A percentile compares a stretch with the other conserved stretches of the same genome.
phyloP scores from a whole-genome alignment of 805 yeast species.

The Schizosaccharomyces osmophilus region DNA sequence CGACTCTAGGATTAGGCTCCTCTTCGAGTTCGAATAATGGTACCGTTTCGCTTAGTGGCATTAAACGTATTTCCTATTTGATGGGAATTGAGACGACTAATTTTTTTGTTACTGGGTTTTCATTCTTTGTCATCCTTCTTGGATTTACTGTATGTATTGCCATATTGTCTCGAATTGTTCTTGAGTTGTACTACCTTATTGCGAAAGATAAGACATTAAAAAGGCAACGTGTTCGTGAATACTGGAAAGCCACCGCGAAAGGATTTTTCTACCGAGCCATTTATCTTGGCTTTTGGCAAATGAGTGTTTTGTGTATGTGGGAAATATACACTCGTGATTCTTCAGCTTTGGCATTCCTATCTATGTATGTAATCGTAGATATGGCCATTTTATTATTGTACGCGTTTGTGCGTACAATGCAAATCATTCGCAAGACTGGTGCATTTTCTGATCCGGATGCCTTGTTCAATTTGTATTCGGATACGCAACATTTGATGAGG shows the following conservation, averaged over 20 bases:
- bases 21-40: constrained; percentile 18
- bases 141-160: constrained; percentile 25
- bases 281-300: constrained; percentile 68
- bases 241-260: constrained; percentile 66
- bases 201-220: constrained; percentile 35
- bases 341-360: constrained; percentile 58
- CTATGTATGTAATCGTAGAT: constrained; percentile 40
- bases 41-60: constrained; percentile 67
- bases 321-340: constrained; percentile 68
- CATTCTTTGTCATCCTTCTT: constrained; percentile 57
- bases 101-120: constrained; percentile 65
- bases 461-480: constrained; percentile 75
- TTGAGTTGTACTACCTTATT: constrained; percentile 39
- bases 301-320: constrained; percentile 65
- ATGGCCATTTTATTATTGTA: constrained; percentile 35
- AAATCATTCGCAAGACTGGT: constrained; percentile 48
- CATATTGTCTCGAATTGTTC: constrained; percentile 40
- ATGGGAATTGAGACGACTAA: constrained; percentile 71
- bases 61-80: constrained; percentile 68
- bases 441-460: constrained; percentile 58
- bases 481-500: constrained; percentile 50
- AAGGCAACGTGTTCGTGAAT: constrained; percentile 51
- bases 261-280: constrained; percentile 72
- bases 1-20: neutral
- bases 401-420: constrained; percentile 50